phyloP scores from a whole-genome alignment of 768 basidiomycete species.

The Suillus occidentalis region DNA sequence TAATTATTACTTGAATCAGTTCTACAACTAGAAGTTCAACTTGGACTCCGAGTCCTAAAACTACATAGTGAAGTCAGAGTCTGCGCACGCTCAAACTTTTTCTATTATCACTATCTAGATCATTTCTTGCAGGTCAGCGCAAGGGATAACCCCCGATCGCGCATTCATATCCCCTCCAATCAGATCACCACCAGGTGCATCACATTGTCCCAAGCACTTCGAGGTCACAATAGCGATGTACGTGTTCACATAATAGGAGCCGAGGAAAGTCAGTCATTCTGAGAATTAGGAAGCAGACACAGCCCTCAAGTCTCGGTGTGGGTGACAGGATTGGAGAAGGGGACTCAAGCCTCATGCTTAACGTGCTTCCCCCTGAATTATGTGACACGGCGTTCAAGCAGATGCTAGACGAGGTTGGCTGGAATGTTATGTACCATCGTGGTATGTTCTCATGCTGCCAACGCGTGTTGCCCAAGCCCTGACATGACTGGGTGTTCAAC shows the following conservation, averaged over 20 bases:
- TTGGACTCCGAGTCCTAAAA: no score
- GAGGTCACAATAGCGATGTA: neutral
- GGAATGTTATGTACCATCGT: slow-evolving; percentile 74
- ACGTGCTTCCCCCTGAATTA: slow-evolving; percentile 57
- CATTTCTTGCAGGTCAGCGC: neutral
- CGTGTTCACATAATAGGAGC: neutral
- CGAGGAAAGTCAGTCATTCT: neutral
- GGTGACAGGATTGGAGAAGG: slow-evolving; percentile 59
- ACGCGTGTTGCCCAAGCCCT: slow-evolving; percentile 3
- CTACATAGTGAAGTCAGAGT: neutral
- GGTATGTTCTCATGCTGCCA: slow-evolving; percentile 38
- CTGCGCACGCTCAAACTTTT: slow-evolving; percentile 29
- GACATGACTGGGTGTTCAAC: neutral
- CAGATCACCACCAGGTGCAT: slow-evolving; percentile 10
- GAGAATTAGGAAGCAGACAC: neutral
- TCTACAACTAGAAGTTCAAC: no score
- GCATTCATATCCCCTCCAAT: slow-evolving; percentile 40
- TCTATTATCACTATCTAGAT: slow-evolving; percentile 41
- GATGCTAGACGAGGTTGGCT: slow-evolving; percentile 63
- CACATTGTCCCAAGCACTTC: neutral
- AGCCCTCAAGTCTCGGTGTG: slow-evolving; percentile 29
- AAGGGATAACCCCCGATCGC: slow-evolving; percentile 34
- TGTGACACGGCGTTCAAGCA: slow-evolving; percentile 57
- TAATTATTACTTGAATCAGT: neutral
- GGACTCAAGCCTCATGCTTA: slow-evolving; percentile 59